Evolutionary conservation across 306 rosid species (phyloP), one percentile per base, ranked within the genome.

Genomic region (Astragalus glycyphyllos): DNA sequence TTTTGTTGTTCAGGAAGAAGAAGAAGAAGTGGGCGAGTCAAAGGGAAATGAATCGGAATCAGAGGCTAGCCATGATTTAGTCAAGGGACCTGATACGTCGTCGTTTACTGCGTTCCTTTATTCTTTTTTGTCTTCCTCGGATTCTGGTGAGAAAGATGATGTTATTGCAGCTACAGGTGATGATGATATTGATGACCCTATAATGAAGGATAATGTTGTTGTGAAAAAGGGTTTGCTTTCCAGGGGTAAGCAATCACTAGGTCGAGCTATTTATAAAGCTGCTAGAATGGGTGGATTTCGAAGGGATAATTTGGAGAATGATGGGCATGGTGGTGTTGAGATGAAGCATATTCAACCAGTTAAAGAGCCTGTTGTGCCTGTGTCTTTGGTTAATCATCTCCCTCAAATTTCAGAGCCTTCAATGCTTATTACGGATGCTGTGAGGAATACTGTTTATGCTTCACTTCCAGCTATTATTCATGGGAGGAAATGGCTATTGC

Each of bases 61-160:
- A 49, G 89, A 84, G 74, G 78, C 55, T 67, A 11, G 64, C 1
- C 50, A 48, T 56, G 72, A 71, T 32, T 34, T 73, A 47, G 86
- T 63, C 56, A 86, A 84, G 26, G 98, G 92, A 63, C 97, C 98
- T 11, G 98, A 93, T 81, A 90, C 98, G 64, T 90, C 98, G 12
- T 93, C 97, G 8, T 88, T 93, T 68, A 11, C 88, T 67, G 97
- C 98, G 4, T 93, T 93, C 81, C 82, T 93, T 9, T 88, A 78
- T 79, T 93, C 97, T 8, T 70, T 93, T 8, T 73, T 90, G 86
- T 80, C 89, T 5, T 77, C 93, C 16, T 66, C 98, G 1, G 88
- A 84, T 58, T 59, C 86, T 2, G 75, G 74, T 47, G 23, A 55
- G 45, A 74, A 15, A 58, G 86, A 80, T 65, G 77, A 81, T 38